Percentiles rank a stretch among this genome's conserved stretches.
Evolutionary conservation across 2,329 filamentous ascomycete species (phyloP).

Genomic region (Paracoccidioides lutzii): DNA sequence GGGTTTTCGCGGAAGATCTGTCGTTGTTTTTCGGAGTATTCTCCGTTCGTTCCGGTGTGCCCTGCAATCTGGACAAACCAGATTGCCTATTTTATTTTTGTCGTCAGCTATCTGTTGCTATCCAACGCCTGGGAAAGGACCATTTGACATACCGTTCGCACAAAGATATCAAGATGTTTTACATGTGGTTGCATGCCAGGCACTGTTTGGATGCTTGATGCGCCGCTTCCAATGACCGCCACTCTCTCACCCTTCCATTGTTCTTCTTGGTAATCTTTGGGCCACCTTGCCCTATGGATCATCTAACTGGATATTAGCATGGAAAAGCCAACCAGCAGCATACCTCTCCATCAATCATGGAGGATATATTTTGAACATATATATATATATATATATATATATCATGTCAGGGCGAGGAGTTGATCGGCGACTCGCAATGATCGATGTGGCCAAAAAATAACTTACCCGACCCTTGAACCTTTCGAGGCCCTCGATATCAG

Average conservation of each 20-base stretch:
- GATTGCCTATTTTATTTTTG: conserved; percentile 9
- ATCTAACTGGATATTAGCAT: conserved; percentile 15
- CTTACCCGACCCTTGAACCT: conserved; percentile 32
- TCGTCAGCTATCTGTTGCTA: neutral
- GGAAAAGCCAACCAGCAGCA: neutral
- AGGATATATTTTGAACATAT: neutral
- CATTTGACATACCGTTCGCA: conserved; percentile 16
- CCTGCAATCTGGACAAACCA: conserved; percentile 33
- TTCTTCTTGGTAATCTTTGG: conserved; percentile 29
- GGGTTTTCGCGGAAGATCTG: conserved; percentile 9
- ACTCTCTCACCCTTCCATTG: conserved; percentile 27
- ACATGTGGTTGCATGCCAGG: conserved; percentile 30
- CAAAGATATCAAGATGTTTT: conserved; percentile 25
- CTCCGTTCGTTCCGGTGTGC: conserved; percentile 34
- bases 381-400: neutral
- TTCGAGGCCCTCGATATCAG: conserved; percentile 34
- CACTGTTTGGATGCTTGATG: conserved; percentile 31
- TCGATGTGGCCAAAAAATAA: neutral
- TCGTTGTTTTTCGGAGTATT: conserved; percentile 14
- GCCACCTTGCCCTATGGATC: conserved; percentile 35
- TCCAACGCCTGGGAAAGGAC: no score
- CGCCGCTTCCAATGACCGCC: conserved; percentile 24
- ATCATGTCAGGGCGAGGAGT: no score
- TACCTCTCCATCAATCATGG: no score
- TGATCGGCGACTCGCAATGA: neutral